phyloP scores from a whole-genome alignment of 2,329 filamentous ascomycete species.

The Fusarium vanettenii region DNA sequence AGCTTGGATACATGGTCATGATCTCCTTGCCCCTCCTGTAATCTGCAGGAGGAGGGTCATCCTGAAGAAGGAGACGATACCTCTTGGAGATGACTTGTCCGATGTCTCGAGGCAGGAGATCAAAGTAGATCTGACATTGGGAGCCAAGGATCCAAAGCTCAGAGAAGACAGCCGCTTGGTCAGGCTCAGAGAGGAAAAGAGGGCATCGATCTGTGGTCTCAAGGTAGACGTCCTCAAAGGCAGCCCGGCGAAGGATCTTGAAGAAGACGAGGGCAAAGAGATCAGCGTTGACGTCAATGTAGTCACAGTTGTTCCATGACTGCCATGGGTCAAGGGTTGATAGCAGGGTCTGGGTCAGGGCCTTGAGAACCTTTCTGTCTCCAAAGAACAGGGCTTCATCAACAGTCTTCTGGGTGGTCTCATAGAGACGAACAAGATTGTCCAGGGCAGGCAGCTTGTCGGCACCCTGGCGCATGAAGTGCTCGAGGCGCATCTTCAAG shows the following conservation, averaged over 20 bases:
- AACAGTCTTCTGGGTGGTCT: not conserved
- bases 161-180: constrained; percentile 34
- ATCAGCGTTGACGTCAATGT: constrained; percentile 29
- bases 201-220: constrained; percentile 34
- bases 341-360: not conserved
- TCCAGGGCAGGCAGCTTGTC: constrained; percentile 12
- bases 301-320: constrained; percentile 6
- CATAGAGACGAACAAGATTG: constrained; percentile 11
- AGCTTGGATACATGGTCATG: constrained; percentile 35
- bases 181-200: constrained; percentile 31
- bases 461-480: constrained; percentile 8
- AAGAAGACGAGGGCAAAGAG: constrained; percentile 28
- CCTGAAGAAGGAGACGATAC: constrained; percentile 17
- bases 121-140: constrained; percentile 35
- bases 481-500: constrained; percentile 6
- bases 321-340: constrained; percentile 11
- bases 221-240: constrained; percentile 33
- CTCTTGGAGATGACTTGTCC: constrained; percentile 22
- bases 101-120: constrained; percentile 27
- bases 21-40: constrained; percentile 32
- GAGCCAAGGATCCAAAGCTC: constrained; percentile 36
- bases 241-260: constrained; percentile 18
- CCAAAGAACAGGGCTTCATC: constrained; percentile 19
- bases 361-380: constrained; percentile 8
- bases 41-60: constrained; percentile 16